phyloP scores from a whole-genome alignment of 129 eudicot species.

The Helianthus tuberosus region DNA sequence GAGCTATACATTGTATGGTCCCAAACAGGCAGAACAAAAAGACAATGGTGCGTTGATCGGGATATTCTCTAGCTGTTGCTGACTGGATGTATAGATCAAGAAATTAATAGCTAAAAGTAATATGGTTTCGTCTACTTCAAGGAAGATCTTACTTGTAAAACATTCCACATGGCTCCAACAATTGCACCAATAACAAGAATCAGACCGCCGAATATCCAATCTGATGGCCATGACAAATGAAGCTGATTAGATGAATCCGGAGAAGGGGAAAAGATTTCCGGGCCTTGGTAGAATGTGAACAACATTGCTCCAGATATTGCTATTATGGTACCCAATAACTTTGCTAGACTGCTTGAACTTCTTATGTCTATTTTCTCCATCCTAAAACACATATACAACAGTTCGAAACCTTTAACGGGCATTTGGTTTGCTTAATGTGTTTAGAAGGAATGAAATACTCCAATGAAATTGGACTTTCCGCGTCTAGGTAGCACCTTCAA shows the following conservation, averaged over 20 bases:
- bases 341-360: slow-evolving; percentile 30
- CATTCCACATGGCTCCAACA: slow-evolving; percentile 29
- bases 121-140: slow-evolving; percentile 36
- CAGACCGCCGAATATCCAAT: slow-evolving; percentile 30
- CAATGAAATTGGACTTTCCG: too few relatives aligned
- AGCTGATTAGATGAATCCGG: slow-evolving; percentile 1
- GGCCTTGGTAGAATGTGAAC: slow-evolving; percentile 41
- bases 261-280: slow-evolving; percentile 1
- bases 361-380: slow-evolving; percentile 38
- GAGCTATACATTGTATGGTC: slow-evolving; percentile 8
- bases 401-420: neutral
- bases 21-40: slow-evolving; percentile 33
- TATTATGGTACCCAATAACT: slow-evolving; percentile 29
- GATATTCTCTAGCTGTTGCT: slow-evolving; percentile 20
- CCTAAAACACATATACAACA: slow-evolving; percentile 15
- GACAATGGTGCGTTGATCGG: slow-evolving; percentile 25
- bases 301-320: slow-evolving; percentile 41
- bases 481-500: too few relatives aligned
- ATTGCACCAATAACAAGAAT: neutral
- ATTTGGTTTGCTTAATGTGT: neutral
- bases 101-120: neutral
- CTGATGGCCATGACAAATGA: neutral
- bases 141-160: slow-evolving; percentile 21
- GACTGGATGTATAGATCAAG: slow-evolving; percentile 16
- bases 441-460: too few relatives aligned